A percentile compares a stretch with the other conserved stretches of the same genome.
These are phyloP conservation scores for Fusarium sp. DNA, from an alignment of 2,329 filamentous ascomycete genomes.

Conservation along the genomic window DNA sequence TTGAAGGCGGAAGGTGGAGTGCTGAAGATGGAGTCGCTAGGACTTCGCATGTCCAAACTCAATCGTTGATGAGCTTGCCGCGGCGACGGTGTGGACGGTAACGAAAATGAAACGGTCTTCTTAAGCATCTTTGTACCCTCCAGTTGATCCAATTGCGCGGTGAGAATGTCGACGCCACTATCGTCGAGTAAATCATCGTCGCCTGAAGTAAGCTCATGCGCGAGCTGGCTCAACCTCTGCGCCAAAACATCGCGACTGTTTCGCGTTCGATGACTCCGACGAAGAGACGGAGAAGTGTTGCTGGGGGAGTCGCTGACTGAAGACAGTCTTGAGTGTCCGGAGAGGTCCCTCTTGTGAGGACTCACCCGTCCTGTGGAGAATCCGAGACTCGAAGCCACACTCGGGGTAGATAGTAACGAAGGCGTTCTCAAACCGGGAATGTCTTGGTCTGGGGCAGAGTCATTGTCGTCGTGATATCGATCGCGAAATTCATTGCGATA, in stretches of 20 bases:
- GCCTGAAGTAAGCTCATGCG: conserved; percentile 55
- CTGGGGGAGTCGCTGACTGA: conserved; percentile 39
- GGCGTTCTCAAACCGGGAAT: conserved; percentile 46
- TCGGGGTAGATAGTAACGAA: conserved; percentile 52
- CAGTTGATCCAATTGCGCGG: conserved; percentile 56
- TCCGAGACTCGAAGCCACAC: conserved; percentile 52
- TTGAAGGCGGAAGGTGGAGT: conserved; percentile 55
- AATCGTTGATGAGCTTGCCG: conserved; percentile 35
- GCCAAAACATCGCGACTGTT: conserved; percentile 58
- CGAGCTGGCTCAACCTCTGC: conserved; percentile 56
- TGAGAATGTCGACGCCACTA: conserved; percentile 53
- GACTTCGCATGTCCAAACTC: conserved; percentile 48
- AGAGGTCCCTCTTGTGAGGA: conserved; percentile 51
- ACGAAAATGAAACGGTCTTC: conserved; percentile 42
- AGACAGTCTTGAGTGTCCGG: conserved; percentile 41
- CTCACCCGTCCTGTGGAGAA: conserved; percentile 51
- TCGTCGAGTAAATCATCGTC: conserved; percentile 54
- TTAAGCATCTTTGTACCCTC: conserved; percentile 43
- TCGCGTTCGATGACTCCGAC: conserved; percentile 31
- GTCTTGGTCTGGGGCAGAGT: conserved; percentile 39
- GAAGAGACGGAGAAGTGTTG: conserved; percentile 45
- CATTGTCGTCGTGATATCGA: conserved; percentile 46
- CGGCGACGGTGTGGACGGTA: conserved; percentile 39
- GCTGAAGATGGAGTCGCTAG: conserved; percentile 52
- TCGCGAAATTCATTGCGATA: conserved; percentile 45